Percentiles rank a stretch among this genome's conserved stretches.
phyloP scores from a whole-genome alignment of 2,329 filamentous ascomycete genomes.

The Calonectria ilicicola region DNA sequence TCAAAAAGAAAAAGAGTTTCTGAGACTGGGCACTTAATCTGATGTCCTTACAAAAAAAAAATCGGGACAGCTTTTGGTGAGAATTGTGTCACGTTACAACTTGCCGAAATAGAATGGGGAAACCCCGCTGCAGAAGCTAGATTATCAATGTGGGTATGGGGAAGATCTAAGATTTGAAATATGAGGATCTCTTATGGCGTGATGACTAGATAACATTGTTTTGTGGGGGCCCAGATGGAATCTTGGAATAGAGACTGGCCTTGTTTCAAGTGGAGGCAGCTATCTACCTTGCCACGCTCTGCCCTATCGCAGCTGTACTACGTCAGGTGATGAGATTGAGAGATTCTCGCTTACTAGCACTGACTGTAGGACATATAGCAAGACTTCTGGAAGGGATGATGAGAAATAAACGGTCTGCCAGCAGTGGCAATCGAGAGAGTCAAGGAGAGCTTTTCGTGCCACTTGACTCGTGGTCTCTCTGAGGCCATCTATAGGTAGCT shows the following conservation, averaged over 20 bases:
- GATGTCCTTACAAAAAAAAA: too few species aligned
- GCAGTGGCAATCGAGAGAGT: not conserved
- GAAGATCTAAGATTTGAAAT: conserved; percentile 17
- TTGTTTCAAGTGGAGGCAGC: not conserved
- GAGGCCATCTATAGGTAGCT: too few species aligned
- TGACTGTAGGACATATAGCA: not conserved
- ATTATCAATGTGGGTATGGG: conserved; percentile 26
- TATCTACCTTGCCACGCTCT: not conserved
- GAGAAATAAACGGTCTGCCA: not conserved
- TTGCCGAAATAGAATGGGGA: conserved; percentile 34
- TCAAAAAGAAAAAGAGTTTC: too few species aligned
- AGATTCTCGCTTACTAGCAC: not conserved
- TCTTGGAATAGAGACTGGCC: not conserved
- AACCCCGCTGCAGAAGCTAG: conserved; percentile 11
- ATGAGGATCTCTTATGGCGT: conserved; percentile 20
- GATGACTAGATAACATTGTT: not conserved
- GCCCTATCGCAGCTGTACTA: too few species aligned
- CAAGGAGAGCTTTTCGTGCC: not conserved
- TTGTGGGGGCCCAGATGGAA: not conserved
- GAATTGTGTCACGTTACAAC: not conserved
- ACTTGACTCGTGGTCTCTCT: not conserved
- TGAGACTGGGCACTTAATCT: not conserved
- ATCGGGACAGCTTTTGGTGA: not conserved
- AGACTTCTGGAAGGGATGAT: too few species aligned
- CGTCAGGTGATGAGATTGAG: not conserved